phyloP scores from a whole-genome alignment of 306 rosid genomes.

The Macrotyloma uniflorum region DNA sequence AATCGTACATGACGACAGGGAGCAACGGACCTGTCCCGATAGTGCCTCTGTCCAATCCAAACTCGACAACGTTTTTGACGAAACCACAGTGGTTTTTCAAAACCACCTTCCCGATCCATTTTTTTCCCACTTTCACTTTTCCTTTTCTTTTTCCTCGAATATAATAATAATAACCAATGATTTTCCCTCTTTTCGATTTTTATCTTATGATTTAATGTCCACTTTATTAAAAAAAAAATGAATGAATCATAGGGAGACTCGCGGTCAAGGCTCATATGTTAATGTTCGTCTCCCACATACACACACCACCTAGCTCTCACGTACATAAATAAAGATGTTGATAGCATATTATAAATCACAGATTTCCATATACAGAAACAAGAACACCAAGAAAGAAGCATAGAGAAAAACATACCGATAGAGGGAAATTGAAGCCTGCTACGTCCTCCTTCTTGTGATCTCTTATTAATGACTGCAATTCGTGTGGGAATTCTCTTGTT shows the following conservation, averaged over 20 bases:
- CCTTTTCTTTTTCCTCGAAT: neutral
- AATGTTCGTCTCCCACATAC: neutral
- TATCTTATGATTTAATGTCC: neutral
- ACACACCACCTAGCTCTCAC: neutral
- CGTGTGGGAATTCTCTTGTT: neutral
- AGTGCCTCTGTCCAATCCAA: slow-evolving; percentile 25
- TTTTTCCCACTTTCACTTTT: slow-evolving; percentile 7
- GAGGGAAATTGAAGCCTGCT: neutral
- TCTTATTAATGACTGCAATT: neutral
- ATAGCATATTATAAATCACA: slow-evolving; percentile 1
- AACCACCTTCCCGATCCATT: neutral
- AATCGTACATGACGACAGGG: slow-evolving; percentile 8
- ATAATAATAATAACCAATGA: slow-evolving; percentile 27
- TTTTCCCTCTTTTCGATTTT: neutral
- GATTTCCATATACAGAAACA: neutral
- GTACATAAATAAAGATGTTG: neutral
- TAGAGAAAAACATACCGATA: neutral
- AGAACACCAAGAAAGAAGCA: neutral
- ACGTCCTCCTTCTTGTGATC: neutral
- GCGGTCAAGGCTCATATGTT: neutral
- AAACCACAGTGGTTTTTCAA: slow-evolving; percentile 30
- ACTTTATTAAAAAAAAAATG: neutral
- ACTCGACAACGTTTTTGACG: slow-evolving; percentile 41
- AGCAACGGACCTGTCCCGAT: slow-evolving; percentile 3
- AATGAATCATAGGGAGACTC: neutral